Conservation (phyloP, 768 basidiomycete genomes). For the Panus rudis region DNA sequence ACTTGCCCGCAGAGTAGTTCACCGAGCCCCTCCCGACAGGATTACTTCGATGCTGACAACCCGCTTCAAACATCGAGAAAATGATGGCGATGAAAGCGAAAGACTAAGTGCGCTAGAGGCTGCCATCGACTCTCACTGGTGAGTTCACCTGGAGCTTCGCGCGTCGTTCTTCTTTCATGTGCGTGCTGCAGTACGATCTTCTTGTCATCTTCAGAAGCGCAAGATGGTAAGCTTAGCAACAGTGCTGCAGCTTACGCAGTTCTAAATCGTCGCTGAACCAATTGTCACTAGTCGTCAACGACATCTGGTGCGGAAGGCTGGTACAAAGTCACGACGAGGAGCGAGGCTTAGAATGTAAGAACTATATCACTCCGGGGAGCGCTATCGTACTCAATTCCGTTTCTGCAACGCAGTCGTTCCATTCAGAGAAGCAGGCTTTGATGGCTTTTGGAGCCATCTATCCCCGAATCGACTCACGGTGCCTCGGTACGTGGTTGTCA, state of each 20-base stretch:
- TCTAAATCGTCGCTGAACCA: neutral
- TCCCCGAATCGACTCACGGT: slow-evolving; percentile 75
- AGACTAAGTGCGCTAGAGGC: slow-evolving; percentile 75
- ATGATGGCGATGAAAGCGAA: slow-evolving; percentile 72
- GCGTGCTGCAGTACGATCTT: slow-evolving; percentile 61
- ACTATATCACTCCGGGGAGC: neutral
- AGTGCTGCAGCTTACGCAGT: neutral
- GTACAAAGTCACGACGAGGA: slow-evolving; percentile 72
- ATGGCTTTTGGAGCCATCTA: slow-evolving; percentile 62
- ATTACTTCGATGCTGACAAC: slow-evolving; percentile 69
- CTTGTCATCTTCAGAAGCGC: slow-evolving; percentile 78
- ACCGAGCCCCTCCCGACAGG: slow-evolving; percentile 55
- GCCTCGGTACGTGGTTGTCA: slow-evolving; percentile 43
- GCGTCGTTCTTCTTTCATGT: neutral
- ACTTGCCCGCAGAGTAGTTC: slow-evolving; percentile 74
- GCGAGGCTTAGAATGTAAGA: slow-evolving; percentile 72
- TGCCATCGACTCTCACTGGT: slow-evolving; percentile 93
- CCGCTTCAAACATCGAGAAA: slow-evolving; percentile 63
- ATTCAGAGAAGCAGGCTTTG: slow-evolving; percentile 48
- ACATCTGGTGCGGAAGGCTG: slow-evolving; percentile 77
- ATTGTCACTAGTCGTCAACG: slow-evolving; percentile 66
- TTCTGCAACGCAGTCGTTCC: slow-evolving; percentile 46
- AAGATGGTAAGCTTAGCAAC: slow-evolving; percentile 64
- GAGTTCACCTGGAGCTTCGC: slow-evolving; percentile 4
- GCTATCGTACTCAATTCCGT: neutral